Evolutionary conservation across 352 stramenopile species (phyloP).

Genomic region (Phytophthora agathidicida): DNA sequence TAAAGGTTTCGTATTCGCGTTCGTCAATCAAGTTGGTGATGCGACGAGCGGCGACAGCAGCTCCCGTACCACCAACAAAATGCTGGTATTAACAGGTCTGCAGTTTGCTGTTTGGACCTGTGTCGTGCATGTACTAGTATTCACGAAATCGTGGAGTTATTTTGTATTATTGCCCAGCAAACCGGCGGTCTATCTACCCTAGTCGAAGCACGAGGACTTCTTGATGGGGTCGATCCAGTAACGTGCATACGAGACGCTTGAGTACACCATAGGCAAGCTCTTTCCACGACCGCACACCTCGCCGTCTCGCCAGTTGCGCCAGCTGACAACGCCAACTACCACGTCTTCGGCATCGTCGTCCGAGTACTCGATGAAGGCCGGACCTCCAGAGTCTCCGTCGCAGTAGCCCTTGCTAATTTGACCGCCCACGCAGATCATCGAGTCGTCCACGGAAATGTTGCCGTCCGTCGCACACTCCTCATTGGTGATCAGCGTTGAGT

Average conservation of each 20-base stretch:
- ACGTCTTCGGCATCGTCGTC: slow-evolving; percentile 36
- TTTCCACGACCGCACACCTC: slow-evolving; percentile 52
- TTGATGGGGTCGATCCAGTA: slow-evolving; percentile 50
- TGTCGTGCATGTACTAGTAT: too few relatives aligned
- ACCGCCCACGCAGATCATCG: slow-evolving; percentile 66
- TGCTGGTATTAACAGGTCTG: too few relatives aligned
- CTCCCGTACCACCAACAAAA: too few relatives aligned
- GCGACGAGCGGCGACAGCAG: too few relatives aligned
- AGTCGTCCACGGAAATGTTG: slow-evolving; percentile 35
- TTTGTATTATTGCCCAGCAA: slow-evolving; percentile 12
- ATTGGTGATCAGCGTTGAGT: slow-evolving; percentile 50
- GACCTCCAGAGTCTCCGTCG: slow-evolving; percentile 64
- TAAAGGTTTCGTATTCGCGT: background rate
- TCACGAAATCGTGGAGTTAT: too few relatives aligned
- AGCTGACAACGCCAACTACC: slow-evolving; percentile 67
- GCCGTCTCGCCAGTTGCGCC: slow-evolving; percentile 43
- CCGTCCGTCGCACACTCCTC: slow-evolving; percentile 33
- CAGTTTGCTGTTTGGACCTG: too few relatives aligned
- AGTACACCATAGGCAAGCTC: slow-evolving; percentile 64
- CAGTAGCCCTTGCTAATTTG: slow-evolving; percentile 55
- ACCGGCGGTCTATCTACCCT: slow-evolving; percentile 5
- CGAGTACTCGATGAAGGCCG: slow-evolving; percentile 42
- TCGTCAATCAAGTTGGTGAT: too few relatives aligned
- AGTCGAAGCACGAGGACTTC: slow-evolving; percentile 32
- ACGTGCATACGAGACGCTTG: slow-evolving; percentile 47